Evolutionary conservation across 495 filamentous ascomycete genomes (phyloP).

Genomic region (Stereocaulon alpinum): DNA sequence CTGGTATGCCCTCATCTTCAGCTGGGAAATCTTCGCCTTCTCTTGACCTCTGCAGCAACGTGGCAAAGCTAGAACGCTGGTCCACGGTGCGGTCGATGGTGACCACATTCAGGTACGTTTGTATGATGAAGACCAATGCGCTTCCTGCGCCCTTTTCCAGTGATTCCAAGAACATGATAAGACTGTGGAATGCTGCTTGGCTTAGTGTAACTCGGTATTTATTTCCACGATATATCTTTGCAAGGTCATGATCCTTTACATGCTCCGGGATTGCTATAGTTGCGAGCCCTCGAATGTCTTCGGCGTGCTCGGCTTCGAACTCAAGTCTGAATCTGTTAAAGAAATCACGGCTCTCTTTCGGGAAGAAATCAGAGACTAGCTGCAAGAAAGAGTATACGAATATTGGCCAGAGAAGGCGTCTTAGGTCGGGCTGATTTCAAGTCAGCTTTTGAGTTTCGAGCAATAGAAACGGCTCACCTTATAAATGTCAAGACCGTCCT

Average conservation of each 20-base stretch:
- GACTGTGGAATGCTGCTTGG: conserved; percentile 60
- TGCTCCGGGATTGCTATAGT: conserved; percentile 67
- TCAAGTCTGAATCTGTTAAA: conserved; percentile 53
- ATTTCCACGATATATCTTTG: conserved; percentile 68
- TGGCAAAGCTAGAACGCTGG: conserved; percentile 69
- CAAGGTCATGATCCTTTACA: conserved; percentile 55
- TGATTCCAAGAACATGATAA: conserved; percentile 79
- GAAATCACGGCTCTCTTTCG: conserved; percentile 59
- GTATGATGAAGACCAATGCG: conserved; percentile 63
- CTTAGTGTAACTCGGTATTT: conserved; percentile 84
- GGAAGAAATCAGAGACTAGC: conserved; percentile 62
- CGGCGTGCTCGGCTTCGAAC: conserved; percentile 64
- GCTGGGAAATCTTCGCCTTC: conserved; percentile 57
- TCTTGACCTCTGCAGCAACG: conserved; percentile 54
- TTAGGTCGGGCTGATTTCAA: conserved; percentile 60
- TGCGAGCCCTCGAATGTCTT: conserved; percentile 61
- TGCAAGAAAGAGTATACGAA: conserved; percentile 89
- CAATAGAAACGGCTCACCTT: conserved; percentile 46
- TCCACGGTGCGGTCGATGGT: conserved; percentile 65
- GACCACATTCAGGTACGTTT: conserved; percentile 60
- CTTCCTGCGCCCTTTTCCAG: conserved; percentile 69
- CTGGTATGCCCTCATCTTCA: conserved; percentile 88
- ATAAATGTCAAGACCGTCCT: conserved; percentile 84
- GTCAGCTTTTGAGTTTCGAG: conserved; percentile 24
- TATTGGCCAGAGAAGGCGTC: conserved; percentile 77